phyloP scores from a whole-genome alignment of 441 rosid species.

The Hura crepitans region DNA sequence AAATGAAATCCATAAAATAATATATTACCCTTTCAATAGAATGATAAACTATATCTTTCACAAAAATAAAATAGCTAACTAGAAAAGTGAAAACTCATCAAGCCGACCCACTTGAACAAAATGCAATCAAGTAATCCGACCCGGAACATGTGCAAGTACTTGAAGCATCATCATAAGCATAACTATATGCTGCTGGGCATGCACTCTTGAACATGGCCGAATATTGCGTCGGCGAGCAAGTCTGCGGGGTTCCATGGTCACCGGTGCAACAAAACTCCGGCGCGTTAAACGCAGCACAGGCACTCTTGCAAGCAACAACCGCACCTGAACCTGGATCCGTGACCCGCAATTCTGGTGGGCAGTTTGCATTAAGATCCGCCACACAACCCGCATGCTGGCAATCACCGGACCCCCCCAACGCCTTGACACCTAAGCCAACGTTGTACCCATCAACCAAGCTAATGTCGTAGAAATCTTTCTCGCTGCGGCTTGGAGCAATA shows the following conservation, averaged over 20 bases:
- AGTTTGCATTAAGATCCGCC: conserved; percentile 61
- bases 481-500: conserved; percentile 33
- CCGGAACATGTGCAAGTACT: conserved; percentile 83
- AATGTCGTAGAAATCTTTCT: conserved; percentile 80
- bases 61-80: neutral
- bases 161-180: conserved; percentile 86
- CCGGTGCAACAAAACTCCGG: conserved; percentile 83
- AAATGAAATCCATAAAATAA: neutral
- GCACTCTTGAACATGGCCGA: conserved; percentile 71
- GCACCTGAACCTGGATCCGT: conserved; percentile 47
- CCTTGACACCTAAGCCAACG: conserved; percentile 55
- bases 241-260: conserved; percentile 55
- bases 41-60: conserved; percentile 2
- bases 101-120: conserved; percentile 49
- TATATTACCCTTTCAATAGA: neutral
- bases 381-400: conserved; percentile 82
- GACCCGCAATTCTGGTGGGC: conserved; percentile 60
- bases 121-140: conserved; percentile 67
- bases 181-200: conserved; percentile 85
- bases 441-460: conserved; percentile 95
- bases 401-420: conserved; percentile 65
- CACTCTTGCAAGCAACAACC: conserved; percentile 78
- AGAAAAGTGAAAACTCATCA: neutral
- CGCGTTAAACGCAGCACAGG: conserved; percentile 64
- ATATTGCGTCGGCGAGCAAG: conserved; percentile 71